These are phyloP conservation scores for Candida tammaniensis DNA, from an alignment of 805 yeast species.

Conservation along the genomic window DNA sequence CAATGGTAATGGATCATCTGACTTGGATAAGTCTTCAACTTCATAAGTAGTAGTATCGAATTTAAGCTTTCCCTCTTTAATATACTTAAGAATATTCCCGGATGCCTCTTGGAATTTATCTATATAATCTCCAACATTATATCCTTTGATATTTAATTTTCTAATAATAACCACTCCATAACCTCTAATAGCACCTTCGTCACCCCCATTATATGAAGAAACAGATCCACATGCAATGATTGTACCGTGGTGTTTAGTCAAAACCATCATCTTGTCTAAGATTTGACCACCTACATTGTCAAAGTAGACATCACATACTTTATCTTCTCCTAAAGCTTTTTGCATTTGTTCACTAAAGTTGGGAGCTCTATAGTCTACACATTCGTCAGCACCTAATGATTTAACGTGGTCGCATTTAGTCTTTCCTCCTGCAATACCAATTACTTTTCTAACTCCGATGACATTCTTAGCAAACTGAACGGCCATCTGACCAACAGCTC, in stretches of 20 bases:
- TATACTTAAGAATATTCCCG: slow-evolving; percentile 8
- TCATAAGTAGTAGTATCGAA: slow-evolving; percentile 12
- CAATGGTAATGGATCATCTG: too few relatives aligned
- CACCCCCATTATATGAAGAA: slow-evolving; percentile 35
- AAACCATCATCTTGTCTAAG: slow-evolving; percentile 14
- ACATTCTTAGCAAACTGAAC: slow-evolving; percentile 29
- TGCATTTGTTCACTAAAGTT: slow-evolving; percentile 14
- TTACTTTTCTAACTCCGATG: slow-evolving; percentile 22
- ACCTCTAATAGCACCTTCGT: slow-evolving; percentile 14
- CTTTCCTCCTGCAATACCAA: slow-evolving; percentile 30
- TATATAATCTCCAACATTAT: slow-evolving; percentile 16
- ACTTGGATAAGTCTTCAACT: slow-evolving; percentile 26
- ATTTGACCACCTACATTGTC: slow-evolving; percentile 22
- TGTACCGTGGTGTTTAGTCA: slow-evolving; percentile 20
- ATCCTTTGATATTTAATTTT: slow-evolving; percentile 17
- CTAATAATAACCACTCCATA: slow-evolving; percentile 19
- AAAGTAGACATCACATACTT: slow-evolving; percentile 33
- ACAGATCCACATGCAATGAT: slow-evolving; percentile 27
- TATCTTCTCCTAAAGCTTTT: slow-evolving; percentile 26
- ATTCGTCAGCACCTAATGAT: slow-evolving; percentile 50
- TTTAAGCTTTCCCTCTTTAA: too few relatives aligned
- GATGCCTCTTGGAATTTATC: slow-evolving; percentile 12
- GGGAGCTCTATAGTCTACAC: slow-evolving; percentile 47
- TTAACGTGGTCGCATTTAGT: slow-evolving; percentile 54
- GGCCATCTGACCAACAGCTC: slow-evolving; percentile 29